Base-by-base conservation (phyloP, 495 filamentous ascomycete genomes). In the Trichoderma virens region DNA sequence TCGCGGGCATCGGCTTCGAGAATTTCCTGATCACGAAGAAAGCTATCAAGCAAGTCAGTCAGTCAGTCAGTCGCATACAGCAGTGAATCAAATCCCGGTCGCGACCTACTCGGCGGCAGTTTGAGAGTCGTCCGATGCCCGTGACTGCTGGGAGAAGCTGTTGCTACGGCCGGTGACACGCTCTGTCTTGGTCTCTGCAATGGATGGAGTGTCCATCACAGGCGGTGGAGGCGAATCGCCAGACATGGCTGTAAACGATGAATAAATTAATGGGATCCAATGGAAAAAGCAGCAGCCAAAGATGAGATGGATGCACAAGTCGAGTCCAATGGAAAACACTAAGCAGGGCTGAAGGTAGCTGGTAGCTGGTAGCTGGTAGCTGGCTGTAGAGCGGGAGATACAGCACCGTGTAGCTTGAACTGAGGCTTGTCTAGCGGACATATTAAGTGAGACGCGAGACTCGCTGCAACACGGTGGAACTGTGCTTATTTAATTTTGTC, bases 1-100 rank as follows among this genome's bases (percentile, higher is more conserved):
- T 98, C 93, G 62, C 94, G 91, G 43, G 94, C 94, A 76, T 99
- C 94, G 25, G 87, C 88, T 77, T 99, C 94, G 63, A 99, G 87
- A 62, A 86, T 86, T 65, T 96, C 88, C 70, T 99, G 94, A 63
- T 85, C 87, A 67, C 90, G 84, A 70, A 98, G 93, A 74, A 92
- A 98, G 47, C 90, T 93, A 64, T 39, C 25, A 30, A 39, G 2
- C 11, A 39, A 27, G 60, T 32, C 13, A 64, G 43, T 7, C 11
- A 2, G 38, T 13, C 38, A 13, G 16, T 3, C 2, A 13, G 9
- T 13, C 38, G 11, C 8, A 13, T 39, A 1, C 16, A 1, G 7
- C 3, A 39, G 38, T 8, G 2, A 32, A 11, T 27, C 27, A 7
- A 25, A n/a, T 9, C 51, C 56, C 2, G 2, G 11, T 31, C 11